Evolutionary conservation across 495 filamentous ascomycete genomes (phyloP), one percentile per base, ranked within the genome.

Genomic region (Thozetella sp.): DNA sequence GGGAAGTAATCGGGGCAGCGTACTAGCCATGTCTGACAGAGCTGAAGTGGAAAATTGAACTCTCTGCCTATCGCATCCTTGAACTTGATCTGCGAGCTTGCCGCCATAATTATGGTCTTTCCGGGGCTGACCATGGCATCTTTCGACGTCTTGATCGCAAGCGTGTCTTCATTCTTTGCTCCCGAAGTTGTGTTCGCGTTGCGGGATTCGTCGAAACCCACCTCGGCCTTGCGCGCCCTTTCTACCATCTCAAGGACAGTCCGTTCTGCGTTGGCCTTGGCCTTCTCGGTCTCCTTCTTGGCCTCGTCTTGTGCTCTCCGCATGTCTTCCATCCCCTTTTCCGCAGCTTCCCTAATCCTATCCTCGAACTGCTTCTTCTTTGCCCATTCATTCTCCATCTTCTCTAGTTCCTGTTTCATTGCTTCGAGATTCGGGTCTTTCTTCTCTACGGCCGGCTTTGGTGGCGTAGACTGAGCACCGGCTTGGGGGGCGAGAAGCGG

Each of bases 31-130:
- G 88, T 91, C 57, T 86, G 86, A 71, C 91, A 94, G 20, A 93
- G 61, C 61, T 93, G 84, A 63, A 86, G 94, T 2, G 92, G 91
- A 61, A 96, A 94, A 72, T 83, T 92, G 67, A 93, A 96, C 70
- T 93, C 94, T 51, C 92, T 82, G 26, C 90, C 90, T 23, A 96
- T 86, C 15, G 91, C 92, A 69, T 96, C 92, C 70, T 93, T 93
- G 75, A 96, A 93, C 66, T 90, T 90, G 73, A 96, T 82, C 19
- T 77, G 78, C 25, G 71, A 55, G 68, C 78, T 77, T 46, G 78
- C 79, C 56, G 82, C 82, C 60, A 81, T 77, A 57, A 77, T 81
- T 17, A 70, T 76, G 3, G 78, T 82, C 30, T 81, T 82, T 53
- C 84, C 84, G n/a, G 75, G 70, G 61, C 82, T 83, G 46, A 70